Base-by-base conservation (phyloP, 176 grass and related monocot species). In the Oryza brachyantha region DNA sequence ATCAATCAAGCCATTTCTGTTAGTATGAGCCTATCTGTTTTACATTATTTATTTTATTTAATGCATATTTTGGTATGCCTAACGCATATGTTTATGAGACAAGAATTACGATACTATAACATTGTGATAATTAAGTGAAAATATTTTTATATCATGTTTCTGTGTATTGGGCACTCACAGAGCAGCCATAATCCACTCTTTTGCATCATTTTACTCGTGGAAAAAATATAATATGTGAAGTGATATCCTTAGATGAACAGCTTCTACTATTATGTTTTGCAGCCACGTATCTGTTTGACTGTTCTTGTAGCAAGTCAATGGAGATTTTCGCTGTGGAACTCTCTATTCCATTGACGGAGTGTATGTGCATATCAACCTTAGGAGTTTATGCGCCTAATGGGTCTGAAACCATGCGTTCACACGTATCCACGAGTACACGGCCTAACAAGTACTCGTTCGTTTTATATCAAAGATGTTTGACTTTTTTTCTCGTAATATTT, bases 11-110 rank as follows among this genome's bases (percentile, higher is more conserved):
- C 64, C 64, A 61, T 61, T 60, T 80, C 10, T 39, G 37, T 7
- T 62, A 35, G 6, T 72, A 1, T 61, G 21, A 80, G n/a, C 73
- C 16, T 73, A 80, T 14, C 45, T 59, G 27, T 79, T 79, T 80
- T 32, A 37, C 19, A 22, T 22, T 50, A 62, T 22, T 3, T 50
- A 50, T 22, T 70, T 48, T 35, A 39, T 38, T 70, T 48, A 46
- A n/a, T 52, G 29, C 13, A 0, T 63, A 17, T 29, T n/a, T 68
- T 60, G 3, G 28, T 77, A n/a, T 22, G 45, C 40, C 17, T 76
- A 1, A 75, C 12, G 45, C 55, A 42, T 34, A 41, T 42, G 1
- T 60, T 60, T 52, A 70, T 24, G 1, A 27, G 35, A 38, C 16
- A 42, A 14, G 35, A 31, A 71, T 45, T 43, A 61, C 3, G 60